phyloP scores from a whole-genome alignment of 768 basidiomycete species.

The Crassisporium funariophilum region DNA sequence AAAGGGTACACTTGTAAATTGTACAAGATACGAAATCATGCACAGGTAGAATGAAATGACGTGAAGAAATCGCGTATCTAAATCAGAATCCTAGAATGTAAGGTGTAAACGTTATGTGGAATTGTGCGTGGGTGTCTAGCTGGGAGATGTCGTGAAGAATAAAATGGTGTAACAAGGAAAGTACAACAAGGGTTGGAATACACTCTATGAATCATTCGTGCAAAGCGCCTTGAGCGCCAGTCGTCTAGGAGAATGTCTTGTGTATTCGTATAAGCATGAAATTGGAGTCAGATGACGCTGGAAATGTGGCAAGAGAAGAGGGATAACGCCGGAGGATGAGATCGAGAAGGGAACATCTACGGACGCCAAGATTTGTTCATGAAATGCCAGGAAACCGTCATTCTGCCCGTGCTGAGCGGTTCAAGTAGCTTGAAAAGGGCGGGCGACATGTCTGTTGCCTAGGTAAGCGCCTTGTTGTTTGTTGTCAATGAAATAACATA shows the following conservation, averaged over 20 bases:
- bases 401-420: conserved; percentile 46
- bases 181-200: background rate
- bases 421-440: conserved; percentile 58
- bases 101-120: background rate
- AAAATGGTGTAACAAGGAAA: too few species aligned
- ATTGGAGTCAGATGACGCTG: too few species aligned
- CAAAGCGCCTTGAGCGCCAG: background rate
- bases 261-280: too few species aligned
- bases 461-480: background rate
- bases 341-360: background rate
- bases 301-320: background rate
- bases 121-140: too few species aligned
- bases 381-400: conserved; percentile 65
- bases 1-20: too few species aligned
- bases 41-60: too few species aligned
- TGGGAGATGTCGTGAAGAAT: too few species aligned
- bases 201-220: background rate
- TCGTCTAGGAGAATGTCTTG: too few species aligned
- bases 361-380: conserved; percentile 32
- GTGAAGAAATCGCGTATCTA: too few species aligned
- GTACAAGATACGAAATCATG: too few species aligned
- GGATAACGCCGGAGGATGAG: background rate
- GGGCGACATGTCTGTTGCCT: conserved; percentile 62
- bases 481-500: conserved; percentile 36
- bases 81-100: too few species aligned